These are phyloP conservation scores for Orobanche coerulescens DNA, from an alignment of 257 asterid genomes.

Conservation along the genomic window DNA sequence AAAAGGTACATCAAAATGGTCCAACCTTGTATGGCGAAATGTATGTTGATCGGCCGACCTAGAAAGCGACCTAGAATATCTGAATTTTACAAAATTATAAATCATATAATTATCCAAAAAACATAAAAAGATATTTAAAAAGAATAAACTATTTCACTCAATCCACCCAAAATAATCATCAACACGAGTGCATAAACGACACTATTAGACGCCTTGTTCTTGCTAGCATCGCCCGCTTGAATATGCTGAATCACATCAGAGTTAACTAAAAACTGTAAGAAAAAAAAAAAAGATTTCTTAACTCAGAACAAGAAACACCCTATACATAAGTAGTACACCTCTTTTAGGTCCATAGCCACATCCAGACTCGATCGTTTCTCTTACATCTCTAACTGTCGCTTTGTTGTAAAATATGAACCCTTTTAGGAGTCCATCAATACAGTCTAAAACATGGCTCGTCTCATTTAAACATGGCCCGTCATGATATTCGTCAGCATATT, in stretches of 20 bases:
- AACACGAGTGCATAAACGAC: slow-evolving; percentile 27
- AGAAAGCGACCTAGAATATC: too few relatives aligned
- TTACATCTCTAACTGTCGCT: slow-evolving; percentile 44
- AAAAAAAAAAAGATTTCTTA: background rate
- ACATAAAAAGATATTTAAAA: too few relatives aligned
- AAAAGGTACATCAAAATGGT: too few relatives aligned
- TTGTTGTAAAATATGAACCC: slow-evolving; percentile 46
- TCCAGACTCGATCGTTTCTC: slow-evolving; percentile 52
- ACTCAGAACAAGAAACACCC: background rate
- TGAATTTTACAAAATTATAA: too few relatives aligned
- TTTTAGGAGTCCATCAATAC: slow-evolving; percentile 35
- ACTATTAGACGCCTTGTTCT: slow-evolving; percentile 19
- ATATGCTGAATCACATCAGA: slow-evolving; percentile 54
- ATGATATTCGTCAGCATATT: slow-evolving; percentile 52
- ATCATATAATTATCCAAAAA: too few relatives aligned
- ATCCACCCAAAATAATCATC: slow-evolving; percentile 23
- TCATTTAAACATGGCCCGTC: slow-evolving; percentile 61
- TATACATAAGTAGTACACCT: slow-evolving; percentile 27
- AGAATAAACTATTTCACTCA: background rate
- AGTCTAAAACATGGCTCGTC: slow-evolving; percentile 56
- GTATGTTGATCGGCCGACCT: too few relatives aligned
- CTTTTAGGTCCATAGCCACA: slow-evolving; percentile 64
- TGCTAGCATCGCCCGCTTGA: slow-evolving; percentile 29
- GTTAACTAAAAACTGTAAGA: slow-evolving; percentile 30
- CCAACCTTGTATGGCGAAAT: too few relatives aligned